Conservation (phyloP, 225 moss, liverwort and hornwort species). For the Antitrichia curtipendula region DNA sequence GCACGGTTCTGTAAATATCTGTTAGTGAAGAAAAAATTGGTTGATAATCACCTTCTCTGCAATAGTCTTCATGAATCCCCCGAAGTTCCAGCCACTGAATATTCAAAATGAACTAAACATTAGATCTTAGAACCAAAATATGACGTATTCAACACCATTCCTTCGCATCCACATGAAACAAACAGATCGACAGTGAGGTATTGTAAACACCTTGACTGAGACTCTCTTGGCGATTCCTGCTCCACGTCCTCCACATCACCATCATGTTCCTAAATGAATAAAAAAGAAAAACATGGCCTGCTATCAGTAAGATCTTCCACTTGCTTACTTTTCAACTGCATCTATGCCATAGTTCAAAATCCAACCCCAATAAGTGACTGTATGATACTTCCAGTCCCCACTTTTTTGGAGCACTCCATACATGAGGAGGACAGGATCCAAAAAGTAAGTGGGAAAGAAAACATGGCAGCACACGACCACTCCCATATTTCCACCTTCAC, state of each 20-base stretch:
- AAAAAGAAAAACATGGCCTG: neutral
- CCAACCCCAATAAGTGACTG: neutral
- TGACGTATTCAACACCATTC: neutral
- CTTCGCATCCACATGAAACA: neutral
- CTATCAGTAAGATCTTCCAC: neutral
- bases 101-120: neutral
- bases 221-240: conserved; percentile 22
- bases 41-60: conserved; percentile 35
- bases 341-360: neutral
- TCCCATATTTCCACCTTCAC: neutral
- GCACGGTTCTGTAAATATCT: neutral
- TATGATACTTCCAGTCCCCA: neutral
- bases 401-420: neutral
- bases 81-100: conserved; percentile 54
- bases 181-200: neutral
- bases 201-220: conserved; percentile 20
- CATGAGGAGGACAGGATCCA: neutral
- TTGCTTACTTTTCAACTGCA: neutral
- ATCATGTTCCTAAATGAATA: conserved; percentile 8
- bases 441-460: neutral
- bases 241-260: conserved; percentile 26
- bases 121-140: neutral
- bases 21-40: neutral
- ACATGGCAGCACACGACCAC: neutral
- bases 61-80: conserved; percentile 49